These are phyloP conservation scores for Paecilomyces niveus DNA, from an alignment of 2,329 filamentous ascomycete genomes.

Conservation along the genomic window DNA sequence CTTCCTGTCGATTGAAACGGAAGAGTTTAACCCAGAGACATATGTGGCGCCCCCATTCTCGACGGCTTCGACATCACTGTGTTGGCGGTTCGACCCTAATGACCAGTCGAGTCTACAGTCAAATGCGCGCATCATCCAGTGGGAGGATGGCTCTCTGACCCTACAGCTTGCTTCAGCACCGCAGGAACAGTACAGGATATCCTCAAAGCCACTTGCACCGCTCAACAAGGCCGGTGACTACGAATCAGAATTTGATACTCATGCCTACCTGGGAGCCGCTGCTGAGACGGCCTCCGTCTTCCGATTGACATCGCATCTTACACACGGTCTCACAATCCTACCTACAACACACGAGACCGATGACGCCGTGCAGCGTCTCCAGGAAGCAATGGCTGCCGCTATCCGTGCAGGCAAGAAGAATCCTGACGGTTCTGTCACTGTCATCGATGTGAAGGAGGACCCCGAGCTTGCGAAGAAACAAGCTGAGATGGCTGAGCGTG, in stretches of 20 bases:
- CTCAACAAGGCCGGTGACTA: slow-evolving; percentile 46
- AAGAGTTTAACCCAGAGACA: slow-evolving; percentile 53
- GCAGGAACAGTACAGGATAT: slow-evolving; percentile 53
- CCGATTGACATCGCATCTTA: slow-evolving; percentile 57
- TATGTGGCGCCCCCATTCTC: slow-evolving; percentile 58
- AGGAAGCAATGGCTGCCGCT: slow-evolving; percentile 53
- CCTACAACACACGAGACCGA: slow-evolving; percentile 51
- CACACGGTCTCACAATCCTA: slow-evolving; percentile 51
- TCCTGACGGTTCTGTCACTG: slow-evolving; percentile 45
- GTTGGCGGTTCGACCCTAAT: slow-evolving; percentile 59
- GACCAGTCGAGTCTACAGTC: slow-evolving; percentile 53
- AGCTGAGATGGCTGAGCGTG: slow-evolving; percentile 54
- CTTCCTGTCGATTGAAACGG: slow-evolving; percentile 56
- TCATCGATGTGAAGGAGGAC: slow-evolving; percentile 55
- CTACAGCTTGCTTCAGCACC: slow-evolving; percentile 59
- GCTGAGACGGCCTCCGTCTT: slow-evolving; percentile 52
- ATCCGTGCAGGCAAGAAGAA: slow-evolving; percentile 45
- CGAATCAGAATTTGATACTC: slow-evolving; percentile 51
- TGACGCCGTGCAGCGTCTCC: slow-evolving; percentile 55
- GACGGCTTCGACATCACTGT: slow-evolving; percentile 57
- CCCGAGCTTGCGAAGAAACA: slow-evolving; percentile 54
- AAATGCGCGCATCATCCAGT: slow-evolving; percentile 58
- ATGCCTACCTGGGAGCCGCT: slow-evolving; percentile 57
- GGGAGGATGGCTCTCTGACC: slow-evolving; percentile 61
- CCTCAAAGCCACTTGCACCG: slow-evolving; percentile 52